Percentiles rank a stretch among this genome's conserved stretches.
Evolutionary conservation across 129 eudicot species (phyloP).

Genomic region (Pulicaria dysenterica): DNA sequence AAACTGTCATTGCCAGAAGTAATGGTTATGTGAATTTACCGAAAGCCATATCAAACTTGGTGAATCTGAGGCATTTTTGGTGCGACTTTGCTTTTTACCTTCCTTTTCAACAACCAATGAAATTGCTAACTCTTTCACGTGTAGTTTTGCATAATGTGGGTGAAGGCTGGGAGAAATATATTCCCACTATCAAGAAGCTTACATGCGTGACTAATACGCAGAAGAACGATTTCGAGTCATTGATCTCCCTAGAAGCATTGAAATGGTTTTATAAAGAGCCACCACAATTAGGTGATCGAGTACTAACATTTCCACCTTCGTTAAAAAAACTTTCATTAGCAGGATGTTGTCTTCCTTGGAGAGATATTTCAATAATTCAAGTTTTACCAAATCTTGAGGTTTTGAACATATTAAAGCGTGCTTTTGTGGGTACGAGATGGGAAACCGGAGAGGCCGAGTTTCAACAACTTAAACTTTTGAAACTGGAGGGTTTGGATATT

Average conservation of each 20-base stretch:
- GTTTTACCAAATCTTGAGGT: slow-evolving; percentile 46
- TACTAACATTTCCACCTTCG: slow-evolving; percentile 26
- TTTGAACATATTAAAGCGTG: slow-evolving; percentile 30
- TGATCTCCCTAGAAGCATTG: neutral
- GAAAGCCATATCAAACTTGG: slow-evolving; percentile 6
- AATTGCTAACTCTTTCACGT: neutral
- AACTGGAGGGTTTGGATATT: slow-evolving; percentile 10
- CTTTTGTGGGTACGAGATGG: slow-evolving; percentile 39
- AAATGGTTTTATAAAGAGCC: neutral
- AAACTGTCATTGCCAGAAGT: neutral
- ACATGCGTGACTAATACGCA: neutral
- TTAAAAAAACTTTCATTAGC: slow-evolving; percentile 35
- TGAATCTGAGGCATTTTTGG: slow-evolving; percentile 7
- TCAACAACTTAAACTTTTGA: slow-evolving; percentile 28
- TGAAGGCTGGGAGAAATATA: neutral
- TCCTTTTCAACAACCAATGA: slow-evolving; percentile 8
- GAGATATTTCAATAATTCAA: slow-evolving; percentile 28
- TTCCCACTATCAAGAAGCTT: slow-evolving; percentile 13
- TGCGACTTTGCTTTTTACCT: neutral
- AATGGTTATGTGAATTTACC: neutral
- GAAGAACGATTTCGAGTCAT: neutral
- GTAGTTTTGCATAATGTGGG: neutral
- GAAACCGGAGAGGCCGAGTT: slow-evolving; percentile 36
- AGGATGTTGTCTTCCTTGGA: slow-evolving; percentile 32
- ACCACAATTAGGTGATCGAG: neutral